Conservation (phyloP, 2,329 filamentous ascomycete genomes). For the Dissoconium aciculare region DNA sequence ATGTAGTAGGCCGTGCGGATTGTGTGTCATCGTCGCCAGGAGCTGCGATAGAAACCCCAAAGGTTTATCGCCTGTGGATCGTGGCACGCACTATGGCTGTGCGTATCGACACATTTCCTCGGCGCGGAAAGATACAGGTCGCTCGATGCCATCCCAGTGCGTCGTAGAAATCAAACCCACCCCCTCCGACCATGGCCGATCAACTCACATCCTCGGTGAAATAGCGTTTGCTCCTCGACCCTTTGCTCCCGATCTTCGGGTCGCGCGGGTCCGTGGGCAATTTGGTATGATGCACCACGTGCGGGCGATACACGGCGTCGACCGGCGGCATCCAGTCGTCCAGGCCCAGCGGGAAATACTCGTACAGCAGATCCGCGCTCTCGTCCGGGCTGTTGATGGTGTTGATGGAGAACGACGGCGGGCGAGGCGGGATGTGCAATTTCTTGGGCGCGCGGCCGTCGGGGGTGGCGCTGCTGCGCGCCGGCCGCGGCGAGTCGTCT, state of each 20-base stretch:
- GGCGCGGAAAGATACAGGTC: no score
- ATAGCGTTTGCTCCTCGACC: slow-evolving; percentile 31
- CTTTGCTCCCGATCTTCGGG: slow-evolving; percentile 2
- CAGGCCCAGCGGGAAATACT: slow-evolving; percentile 82
- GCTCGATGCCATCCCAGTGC: no score
- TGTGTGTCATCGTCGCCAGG: no score
- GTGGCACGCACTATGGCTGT: no score
- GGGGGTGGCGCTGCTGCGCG: slow-evolving; percentile 11
- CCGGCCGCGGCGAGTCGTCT: slow-evolving; percentile 33
- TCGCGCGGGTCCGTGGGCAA: slow-evolving; percentile 32
- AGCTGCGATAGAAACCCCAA: no score
- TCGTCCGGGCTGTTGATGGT: slow-evolving; percentile 52
- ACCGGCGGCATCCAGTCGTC: slow-evolving; percentile 90
- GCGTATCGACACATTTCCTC: no score
- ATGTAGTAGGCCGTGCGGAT: no score
- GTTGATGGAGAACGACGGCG: slow-evolving; percentile 33
- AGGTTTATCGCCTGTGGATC: no score
- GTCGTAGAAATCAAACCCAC: no score
- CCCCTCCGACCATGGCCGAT: no score
- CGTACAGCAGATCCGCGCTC: slow-evolving; percentile 71
- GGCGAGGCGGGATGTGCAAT: slow-evolving; percentile 23
- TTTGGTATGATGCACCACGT: slow-evolving; percentile 79
- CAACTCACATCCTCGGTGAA: slow-evolving; percentile 31
- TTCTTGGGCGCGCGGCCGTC: slow-evolving; percentile 14
- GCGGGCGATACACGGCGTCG: slow-evolving; percentile 77